Base-by-base conservation (phyloP, 331 rosid species). In the Quercus phellos region DNA sequence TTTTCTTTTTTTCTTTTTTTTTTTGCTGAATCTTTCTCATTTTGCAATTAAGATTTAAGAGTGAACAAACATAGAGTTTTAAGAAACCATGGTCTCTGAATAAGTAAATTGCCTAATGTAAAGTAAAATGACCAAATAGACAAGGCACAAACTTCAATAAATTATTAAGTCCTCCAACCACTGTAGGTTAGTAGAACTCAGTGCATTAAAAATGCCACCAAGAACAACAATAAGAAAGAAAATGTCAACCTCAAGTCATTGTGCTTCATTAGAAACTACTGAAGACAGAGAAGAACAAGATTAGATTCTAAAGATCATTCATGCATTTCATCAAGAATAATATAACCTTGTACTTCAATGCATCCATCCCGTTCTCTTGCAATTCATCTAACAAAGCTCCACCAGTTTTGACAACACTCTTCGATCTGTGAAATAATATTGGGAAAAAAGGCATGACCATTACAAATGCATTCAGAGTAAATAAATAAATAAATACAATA, bases 261-360 rank as follows among this genome's bases (percentile, higher is more conserved):
- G 80, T 87, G 86, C 89, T 79, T 91, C 80, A 85, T 75, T 86
- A 93, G 77, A 86, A 90, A 90, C 78, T 93, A 97, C 86, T 93
- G 91, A 69, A 93, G 88, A 77, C 90, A 91, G 61, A 88, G 92
- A 78, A 93, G 96, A 81, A 88, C 93, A 60, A 93, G 94, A 86
- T 93, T 97, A 64, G 98, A 93, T 85, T 93, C 98, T 66, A 86
- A 88, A 17, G 94, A 93, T 91, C 97, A 83, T 89, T 93, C 98
- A 84, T 93, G 98, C 46, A 93, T 97, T 87, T 93, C 98, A 75
- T 91, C 98, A 32, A 93, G 94, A 77, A 91, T 87, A 79, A 93
- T 38, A 38, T 88, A 86, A 77, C 96, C 83, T 88, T 93, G 89
- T 91, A 93, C 75, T 93, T 79, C 30, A 93, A 87, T 5, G 97